Base-by-base conservation (phyloP, 1,284 basidiomycete species). In the Tylopilus sp. region DNA sequence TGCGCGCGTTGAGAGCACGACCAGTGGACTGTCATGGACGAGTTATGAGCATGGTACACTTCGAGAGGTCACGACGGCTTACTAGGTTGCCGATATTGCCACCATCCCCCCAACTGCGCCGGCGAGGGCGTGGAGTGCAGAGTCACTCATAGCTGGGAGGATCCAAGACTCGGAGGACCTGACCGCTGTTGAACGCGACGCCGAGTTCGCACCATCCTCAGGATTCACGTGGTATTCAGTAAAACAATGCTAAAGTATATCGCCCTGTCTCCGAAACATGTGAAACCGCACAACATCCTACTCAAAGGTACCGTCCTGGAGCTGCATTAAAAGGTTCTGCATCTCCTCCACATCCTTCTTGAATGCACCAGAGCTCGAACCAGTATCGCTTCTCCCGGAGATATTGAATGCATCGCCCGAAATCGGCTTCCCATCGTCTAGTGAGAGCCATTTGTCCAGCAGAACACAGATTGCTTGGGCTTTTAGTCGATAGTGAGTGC, bases 91-190 rank as follows among this genome's bases (percentile, higher is more conserved):
- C 11, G 81, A 77, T 92, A 97, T 96, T 28, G 93, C 89, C 40
- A 91, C 77, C 61, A 95, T 87, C 42, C 96, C 96, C 48, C 93
- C 96, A 5, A 86, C 81, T 26, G 93, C 92, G 38, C 96, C 96
- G 19, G 95, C 91, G 30, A 90, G 68, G 28, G 95, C 84, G 64
- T 98, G 94, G 41, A 98, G 89, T 29, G 85, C 75, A 45, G 92
- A 93, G 69, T 98, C 93, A 68, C 76, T 81, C 72, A 84, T 76
- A 62, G 67, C 75, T 48, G 38, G 34, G 41, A 26, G 18, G 23
- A 12, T 40, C 13, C 31, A 33, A 44, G 33, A 46, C 44, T 29
- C 10, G 10, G 3, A 6, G 12, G 11, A 2, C 30, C 19, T 21
- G 36, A 39, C 23, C n/a, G 11, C 23, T 16, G 6, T 9, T 18